These are phyloP conservation scores for Penicillium crustosum DNA, from an alignment of 2,329 filamentous ascomycete species.

Conservation along the genomic window DNA sequence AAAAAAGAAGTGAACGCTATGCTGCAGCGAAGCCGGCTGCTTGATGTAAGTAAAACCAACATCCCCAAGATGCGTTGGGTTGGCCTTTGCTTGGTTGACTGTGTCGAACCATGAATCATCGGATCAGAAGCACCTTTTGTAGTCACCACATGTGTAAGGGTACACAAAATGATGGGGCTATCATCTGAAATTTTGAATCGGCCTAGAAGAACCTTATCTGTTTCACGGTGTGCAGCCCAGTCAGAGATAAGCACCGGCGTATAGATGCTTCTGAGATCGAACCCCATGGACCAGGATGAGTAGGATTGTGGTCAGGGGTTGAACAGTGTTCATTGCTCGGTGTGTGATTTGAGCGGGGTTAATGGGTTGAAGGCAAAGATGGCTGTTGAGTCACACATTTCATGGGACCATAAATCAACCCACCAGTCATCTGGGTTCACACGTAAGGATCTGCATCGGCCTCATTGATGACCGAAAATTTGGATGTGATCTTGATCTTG, in stretches of 20 bases:
- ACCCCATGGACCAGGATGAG: not conserved
- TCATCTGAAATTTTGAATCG: not conserved
- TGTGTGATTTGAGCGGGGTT: not conserved
- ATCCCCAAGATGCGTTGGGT: not conserved
- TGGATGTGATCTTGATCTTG: conserved; percentile 52
- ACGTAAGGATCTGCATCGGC: not conserved
- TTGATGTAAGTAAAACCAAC: conserved; percentile 2
- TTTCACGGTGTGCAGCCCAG: not conserved
- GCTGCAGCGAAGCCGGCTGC: conserved; percentile 11
- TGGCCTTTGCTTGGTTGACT: not conserved
- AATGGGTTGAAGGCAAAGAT: not conserved
- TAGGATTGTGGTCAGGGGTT: not conserved
- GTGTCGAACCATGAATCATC: not conserved
- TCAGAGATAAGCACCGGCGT: not conserved
- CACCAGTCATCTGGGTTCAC: not conserved
- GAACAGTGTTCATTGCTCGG: not conserved
- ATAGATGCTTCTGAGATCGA: not conserved
- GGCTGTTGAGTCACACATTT: not conserved
- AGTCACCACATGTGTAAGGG: not conserved
- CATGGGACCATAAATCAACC: not conserved
- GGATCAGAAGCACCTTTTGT: not conserved
- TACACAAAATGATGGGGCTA: not conserved
- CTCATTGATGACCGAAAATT: conserved; percentile 54
- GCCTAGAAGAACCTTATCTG: not conserved
- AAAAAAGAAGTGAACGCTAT: conserved; percentile 7